A percentile compares a stretch with the other conserved stretches of the same genome.
Evolutionary conservation across 179 eudicot species (phyloP).

Genomic region (Beta macrorhiza): DNA sequence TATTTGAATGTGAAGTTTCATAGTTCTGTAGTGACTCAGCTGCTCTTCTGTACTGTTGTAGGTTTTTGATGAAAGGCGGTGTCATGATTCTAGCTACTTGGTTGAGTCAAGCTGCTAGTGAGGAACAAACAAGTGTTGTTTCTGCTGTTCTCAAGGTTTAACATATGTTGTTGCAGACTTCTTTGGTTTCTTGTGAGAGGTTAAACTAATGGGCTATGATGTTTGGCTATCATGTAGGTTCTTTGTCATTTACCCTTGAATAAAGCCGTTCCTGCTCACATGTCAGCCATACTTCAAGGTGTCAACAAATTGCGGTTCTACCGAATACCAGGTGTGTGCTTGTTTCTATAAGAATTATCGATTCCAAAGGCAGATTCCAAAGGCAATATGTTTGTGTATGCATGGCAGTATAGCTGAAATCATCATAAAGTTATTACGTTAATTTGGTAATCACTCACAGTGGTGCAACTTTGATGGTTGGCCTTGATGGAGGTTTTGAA

Average conservation of each 20-base stretch:
- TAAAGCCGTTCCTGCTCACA: slow-evolving; percentile 82
- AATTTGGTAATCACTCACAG: not conserved
- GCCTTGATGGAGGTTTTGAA: not conserved
- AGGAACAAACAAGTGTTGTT: slow-evolving; percentile 93
- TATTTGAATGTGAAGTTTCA: not conserved
- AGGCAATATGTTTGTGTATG: not conserved
- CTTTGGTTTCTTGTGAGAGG: slow-evolving; percentile 13
- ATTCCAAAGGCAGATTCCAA: not conserved
- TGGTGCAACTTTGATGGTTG: not conserved
- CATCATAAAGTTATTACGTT: not conserved
- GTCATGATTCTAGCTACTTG: slow-evolving; percentile 91
- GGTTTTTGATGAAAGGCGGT: slow-evolving; percentile 92
- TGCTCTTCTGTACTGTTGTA: slow-evolving; percentile 27
- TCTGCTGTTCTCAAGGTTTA: slow-evolving; percentile 66
- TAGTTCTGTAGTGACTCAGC: not conserved
- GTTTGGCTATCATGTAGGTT: slow-evolving; percentile 48
- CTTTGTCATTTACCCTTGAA: slow-evolving; percentile 76
- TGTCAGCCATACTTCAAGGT: slow-evolving; percentile 89
- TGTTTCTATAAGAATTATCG: not conserved
- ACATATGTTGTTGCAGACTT: slow-evolving; percentile 4
- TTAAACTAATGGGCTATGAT: slow-evolving; percentile 14
- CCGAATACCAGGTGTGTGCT: slow-evolving; percentile 70
- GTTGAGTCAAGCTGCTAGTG: slow-evolving; percentile 86
- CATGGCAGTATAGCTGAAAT: not conserved
- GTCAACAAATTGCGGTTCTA: slow-evolving; percentile 84